phyloP scores from a whole-genome alignment of 345 rosid genomes.

The Lenwebbia sp. region DNA sequence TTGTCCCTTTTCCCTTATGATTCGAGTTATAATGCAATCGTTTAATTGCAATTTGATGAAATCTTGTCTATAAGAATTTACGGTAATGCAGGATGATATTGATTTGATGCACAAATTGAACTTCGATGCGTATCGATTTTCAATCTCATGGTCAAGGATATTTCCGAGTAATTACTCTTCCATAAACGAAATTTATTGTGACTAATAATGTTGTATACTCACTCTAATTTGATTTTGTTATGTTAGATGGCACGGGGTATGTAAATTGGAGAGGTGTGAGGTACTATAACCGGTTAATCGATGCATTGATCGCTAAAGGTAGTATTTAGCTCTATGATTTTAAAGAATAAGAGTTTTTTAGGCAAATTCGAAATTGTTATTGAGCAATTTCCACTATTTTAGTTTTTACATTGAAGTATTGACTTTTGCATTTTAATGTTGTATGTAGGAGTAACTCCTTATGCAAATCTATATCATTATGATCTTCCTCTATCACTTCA shows the following conservation, averaged over 20 bases:
- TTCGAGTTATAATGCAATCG: background rate
- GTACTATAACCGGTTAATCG: conserved; percentile 45
- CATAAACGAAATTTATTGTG: background rate
- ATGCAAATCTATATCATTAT: conserved; percentile 42
- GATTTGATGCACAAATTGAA: conserved; percentile 30
- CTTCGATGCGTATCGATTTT: conserved; percentile 47
- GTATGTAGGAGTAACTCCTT: conserved; percentile 38
- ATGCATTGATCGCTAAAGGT: conserved; percentile 39
- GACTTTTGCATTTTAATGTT: background rate
- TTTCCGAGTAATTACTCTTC: conserved; percentile 22
- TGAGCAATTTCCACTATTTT: no score
- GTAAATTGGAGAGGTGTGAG: conserved; percentile 52
- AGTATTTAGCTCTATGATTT: background rate
- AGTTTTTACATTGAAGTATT: background rate
- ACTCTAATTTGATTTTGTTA: background rate
- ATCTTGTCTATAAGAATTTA: background rate
- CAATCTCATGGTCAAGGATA: conserved; percentile 55
- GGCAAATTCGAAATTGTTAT: no score
- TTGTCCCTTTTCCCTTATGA: background rate
- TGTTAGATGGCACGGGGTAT: conserved; percentile 43
- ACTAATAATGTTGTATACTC: background rate
- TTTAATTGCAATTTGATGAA: background rate
- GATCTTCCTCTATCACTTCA: conserved; percentile 50
- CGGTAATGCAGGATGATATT: conserved; percentile 26
- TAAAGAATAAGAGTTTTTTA: no score